Evolutionary conservation across 176 grass and related monocot species (phyloP).

Genomic region (Saccharum officinarum): DNA sequence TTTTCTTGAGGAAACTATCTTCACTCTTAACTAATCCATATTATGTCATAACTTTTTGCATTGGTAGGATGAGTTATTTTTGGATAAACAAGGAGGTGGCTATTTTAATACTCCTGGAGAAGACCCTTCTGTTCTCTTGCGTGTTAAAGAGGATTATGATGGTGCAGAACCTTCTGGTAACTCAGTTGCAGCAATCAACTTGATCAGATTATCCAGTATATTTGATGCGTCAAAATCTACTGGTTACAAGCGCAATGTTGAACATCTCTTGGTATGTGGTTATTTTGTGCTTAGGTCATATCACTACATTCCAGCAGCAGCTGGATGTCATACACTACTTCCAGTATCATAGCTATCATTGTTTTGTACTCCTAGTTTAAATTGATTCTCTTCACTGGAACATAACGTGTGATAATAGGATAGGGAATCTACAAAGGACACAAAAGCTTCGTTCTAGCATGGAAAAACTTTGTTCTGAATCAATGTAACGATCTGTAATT

Average conservation of each 20-base stretch:
- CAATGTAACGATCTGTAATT: too few relatives aligned
- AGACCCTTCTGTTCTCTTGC: slow-evolving; percentile 87
- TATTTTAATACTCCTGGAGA: slow-evolving; percentile 97
- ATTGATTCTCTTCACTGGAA: slow-evolving; percentile 17
- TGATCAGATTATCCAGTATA: slow-evolving; percentile 83
- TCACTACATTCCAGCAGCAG: neutral
- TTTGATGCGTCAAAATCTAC: slow-evolving; percentile 58
- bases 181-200: slow-evolving; percentile 81
- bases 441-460: too few relatives aligned
- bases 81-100: slow-evolving; percentile 85
- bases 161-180: slow-evolving; percentile 97
- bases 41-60: neutral
- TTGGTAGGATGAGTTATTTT: slow-evolving; percentile 79
- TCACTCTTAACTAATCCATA: neutral
- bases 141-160: slow-evolving; percentile 96
- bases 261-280: slow-evolving; percentile 86
- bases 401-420: neutral
- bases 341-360: neutral
- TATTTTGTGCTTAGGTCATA: neutral
- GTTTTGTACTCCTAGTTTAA: neutral
- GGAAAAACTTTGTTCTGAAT: too few relatives aligned
- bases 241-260: slow-evolving; percentile 55
- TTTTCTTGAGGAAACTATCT: neutral
- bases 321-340: neutral
- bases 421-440: neutral